Evolutionary conservation across 345 rosid species (phyloP), one percentile per base, ranked within the genome.

Genomic region (Eucalyptus cloeziana): DNA sequence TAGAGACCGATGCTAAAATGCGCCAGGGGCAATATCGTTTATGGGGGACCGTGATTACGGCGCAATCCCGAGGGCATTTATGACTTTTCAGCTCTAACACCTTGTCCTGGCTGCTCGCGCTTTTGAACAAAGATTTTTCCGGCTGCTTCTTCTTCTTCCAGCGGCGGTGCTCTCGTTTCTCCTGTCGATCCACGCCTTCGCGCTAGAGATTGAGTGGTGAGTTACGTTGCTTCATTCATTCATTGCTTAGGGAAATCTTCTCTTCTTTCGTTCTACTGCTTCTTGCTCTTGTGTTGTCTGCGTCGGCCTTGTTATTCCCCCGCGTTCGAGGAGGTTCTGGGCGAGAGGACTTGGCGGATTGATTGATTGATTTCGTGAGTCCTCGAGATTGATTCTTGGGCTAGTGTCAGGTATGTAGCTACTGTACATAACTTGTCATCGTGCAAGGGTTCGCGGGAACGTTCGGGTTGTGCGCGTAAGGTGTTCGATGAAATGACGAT

Each of bases 41-140:
- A 33, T 0, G 2, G 2, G 2, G 9, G 85, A 76, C 47, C 24
- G 85, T 40, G 85, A 76, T 76, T 40, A 40, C 11, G 85, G 85
- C 8, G 85, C 85, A 37, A 11, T 6, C 8, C 30, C 47, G 27
- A 76, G 85, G 85, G 85, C 47, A 76, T 76, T 76, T 76, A 40
- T 76, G 85, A 40, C 85, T 76, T 76, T 76, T 21, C 0, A 11
- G 85, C 2, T 19, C 27, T 0, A 10, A 0, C 0, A 21, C 47
- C 83, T 37, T 40, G 44, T 2, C 4, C 85, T 1, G 13, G 30
- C 85, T 76, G 0, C 27, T 40, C 15, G 47, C 85, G 2, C 85
- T 76, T 19, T 52, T 6, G 47, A 21, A 6, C 83, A 11, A 11
- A 76, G 83, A 21, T 10, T 21, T 21, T 37, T 1, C 13, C 22